Conservation (phyloP, 192 early-diverging fungal species). For the Backusella parvicylindrica region DNA sequence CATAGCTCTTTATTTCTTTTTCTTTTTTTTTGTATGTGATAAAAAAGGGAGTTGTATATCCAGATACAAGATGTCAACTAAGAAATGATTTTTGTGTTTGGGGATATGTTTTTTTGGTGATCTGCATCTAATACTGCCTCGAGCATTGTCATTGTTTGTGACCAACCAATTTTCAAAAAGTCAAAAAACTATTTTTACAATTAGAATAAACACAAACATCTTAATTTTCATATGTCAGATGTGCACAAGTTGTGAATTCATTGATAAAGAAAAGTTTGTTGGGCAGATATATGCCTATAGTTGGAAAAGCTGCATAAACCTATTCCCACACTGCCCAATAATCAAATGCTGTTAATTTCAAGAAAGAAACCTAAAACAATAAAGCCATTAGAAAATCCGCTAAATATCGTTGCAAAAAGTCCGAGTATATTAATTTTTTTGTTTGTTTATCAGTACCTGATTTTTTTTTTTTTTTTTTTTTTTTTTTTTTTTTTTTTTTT, state of each 20-base stretch:
- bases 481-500: no score
- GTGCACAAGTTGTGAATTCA: background rate
- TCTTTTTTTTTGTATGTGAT: background rate
- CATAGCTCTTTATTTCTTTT: background rate
- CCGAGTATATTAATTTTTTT: background rate
- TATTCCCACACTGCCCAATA: background rate
- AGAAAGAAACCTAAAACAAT: background rate
- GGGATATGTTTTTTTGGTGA: background rate
- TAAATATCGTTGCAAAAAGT: background rate
- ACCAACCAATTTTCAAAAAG: background rate
- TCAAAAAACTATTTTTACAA: background rate
- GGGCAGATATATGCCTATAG: background rate
- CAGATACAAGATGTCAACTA: background rate
- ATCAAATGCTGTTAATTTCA: background rate
- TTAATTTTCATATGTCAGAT: background rate
- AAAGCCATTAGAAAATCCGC: background rate
- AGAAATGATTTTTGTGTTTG: background rate
- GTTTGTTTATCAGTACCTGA: background rate
- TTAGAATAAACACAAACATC: background rate
- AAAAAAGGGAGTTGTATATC: background rate
- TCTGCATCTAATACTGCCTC: background rate
- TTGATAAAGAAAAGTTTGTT: background rate
- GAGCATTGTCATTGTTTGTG: background rate
- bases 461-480: background rate
- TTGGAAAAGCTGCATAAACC: background rate